Percentiles rank a stretch among this genome's conserved stretches.
Evolutionary conservation across 2,329 filamentous ascomycete genomes (phyloP).

Genomic region (Ceratocystiopsis brevicomis): DNA sequence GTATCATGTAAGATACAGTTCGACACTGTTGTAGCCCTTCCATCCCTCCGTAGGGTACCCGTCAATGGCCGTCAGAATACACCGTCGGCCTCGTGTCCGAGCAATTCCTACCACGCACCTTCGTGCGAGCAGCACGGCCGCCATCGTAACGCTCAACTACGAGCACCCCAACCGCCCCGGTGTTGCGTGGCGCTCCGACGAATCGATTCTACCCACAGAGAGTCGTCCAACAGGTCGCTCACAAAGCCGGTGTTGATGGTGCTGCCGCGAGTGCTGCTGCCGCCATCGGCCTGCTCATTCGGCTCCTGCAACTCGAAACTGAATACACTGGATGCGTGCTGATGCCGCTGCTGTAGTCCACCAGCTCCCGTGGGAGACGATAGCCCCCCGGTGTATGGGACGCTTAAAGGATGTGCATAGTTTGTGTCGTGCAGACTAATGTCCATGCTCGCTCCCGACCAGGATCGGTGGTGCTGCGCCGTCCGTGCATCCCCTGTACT

Average conservation of each 20-base stretch:
- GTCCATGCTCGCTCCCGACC: constrained; percentile 24
- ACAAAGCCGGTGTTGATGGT: constrained; percentile 58
- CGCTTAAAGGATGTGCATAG: constrained; percentile 32
- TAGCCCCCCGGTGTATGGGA: constrained; percentile 21
- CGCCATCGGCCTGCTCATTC: constrained; percentile 14
- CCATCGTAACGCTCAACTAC: not conserved
- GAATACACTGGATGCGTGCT: constrained; percentile 32
- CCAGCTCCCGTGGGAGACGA: constrained; percentile 14
- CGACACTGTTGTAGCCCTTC: no score
- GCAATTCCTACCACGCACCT: no score
- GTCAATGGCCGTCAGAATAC: no score
- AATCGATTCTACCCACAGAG: constrained; percentile 85
- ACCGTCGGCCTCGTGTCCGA: no score
- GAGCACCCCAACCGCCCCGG: constrained; percentile 13
- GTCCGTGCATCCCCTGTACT: constrained; percentile 15
- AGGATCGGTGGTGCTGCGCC: constrained; percentile 19
- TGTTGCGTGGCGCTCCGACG: constrained; percentile 62
- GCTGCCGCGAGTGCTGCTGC: constrained; percentile 42
- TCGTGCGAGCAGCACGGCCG: not conserved
- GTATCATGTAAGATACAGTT: no score
- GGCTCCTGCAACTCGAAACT: constrained; percentile 38
- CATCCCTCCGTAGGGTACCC: no score
- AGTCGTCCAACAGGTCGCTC: constrained; percentile 70
- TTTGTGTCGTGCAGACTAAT: constrained; percentile 24
- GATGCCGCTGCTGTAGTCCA: constrained; percentile 11